Percentiles rank a stretch among this genome's conserved stretches.
Conservation (phyloP, 2,329 filamentous ascomycete genomes). For the Fusarium musae region DNA sequence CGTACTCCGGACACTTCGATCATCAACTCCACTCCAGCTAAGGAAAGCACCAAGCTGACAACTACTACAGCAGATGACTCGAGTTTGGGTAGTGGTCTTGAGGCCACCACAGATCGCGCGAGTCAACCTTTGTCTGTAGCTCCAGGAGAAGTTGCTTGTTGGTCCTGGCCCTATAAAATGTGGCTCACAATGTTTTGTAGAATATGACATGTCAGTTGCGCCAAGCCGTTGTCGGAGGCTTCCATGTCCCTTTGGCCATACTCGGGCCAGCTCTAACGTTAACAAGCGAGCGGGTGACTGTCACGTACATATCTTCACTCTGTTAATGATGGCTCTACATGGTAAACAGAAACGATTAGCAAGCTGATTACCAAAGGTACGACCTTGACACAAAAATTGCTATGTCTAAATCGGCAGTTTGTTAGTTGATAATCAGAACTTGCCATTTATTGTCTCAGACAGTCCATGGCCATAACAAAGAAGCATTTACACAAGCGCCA, state of each 20-base stretch:
- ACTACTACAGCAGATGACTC: background rate
- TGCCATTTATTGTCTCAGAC: too few species aligned
- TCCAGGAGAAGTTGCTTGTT: background rate
- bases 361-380: too few species aligned
- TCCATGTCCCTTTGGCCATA: background rate
- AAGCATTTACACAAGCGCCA: background rate
- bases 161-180: background rate
- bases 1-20: background rate
- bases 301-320: too few species aligned
- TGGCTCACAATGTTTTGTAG: background rate
- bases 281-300: too few species aligned
- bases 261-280: too few species aligned
- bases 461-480: background rate
- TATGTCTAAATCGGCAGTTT: too few species aligned
- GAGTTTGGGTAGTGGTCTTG: background rate
- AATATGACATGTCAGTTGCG: conserved; percentile 26
- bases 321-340: too few species aligned
- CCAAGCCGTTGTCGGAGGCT: conserved; percentile 30
- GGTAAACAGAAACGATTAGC: too few species aligned
- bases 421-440: too few species aligned
- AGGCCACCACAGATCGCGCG: background rate
- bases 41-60: background rate
- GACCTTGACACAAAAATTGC: too few species aligned
- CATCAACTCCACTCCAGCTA: background rate
- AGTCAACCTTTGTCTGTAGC: background rate